A percentile compares a stretch with the other conserved stretches of the same genome.
Conservation (phyloP, 805 yeast genomes). For the Millerozyma miso region DNA sequence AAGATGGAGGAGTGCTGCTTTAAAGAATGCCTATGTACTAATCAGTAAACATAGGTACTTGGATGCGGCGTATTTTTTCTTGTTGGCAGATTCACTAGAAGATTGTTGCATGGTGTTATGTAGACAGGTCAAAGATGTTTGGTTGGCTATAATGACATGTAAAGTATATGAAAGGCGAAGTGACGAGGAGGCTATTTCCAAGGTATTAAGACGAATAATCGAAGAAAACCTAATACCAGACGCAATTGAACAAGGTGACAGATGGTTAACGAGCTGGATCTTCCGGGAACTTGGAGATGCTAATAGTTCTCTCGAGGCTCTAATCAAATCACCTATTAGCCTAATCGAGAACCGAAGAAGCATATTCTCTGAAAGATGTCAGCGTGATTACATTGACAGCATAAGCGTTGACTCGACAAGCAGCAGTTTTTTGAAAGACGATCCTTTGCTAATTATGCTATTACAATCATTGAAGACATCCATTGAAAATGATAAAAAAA, state of each 20-base stretch:
- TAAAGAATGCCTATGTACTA: constrained; percentile 87
- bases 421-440: constrained; percentile 55
- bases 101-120: constrained; percentile 77
- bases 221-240: constrained; percentile 47
- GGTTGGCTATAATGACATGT: constrained; percentile 77
- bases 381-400: constrained; percentile 9
- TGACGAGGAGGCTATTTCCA: constrained; percentile 31
- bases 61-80: constrained; percentile 87
- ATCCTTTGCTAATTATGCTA: constrained; percentile 72
- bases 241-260: constrained; percentile 59
- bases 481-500: constrained; percentile 46
- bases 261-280: constrained; percentile 82
- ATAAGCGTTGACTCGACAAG: constrained; percentile 13
- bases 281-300: constrained; percentile 55
- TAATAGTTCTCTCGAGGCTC: constrained; percentile 53
- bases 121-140: constrained; percentile 61
- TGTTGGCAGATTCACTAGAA: constrained; percentile 67
- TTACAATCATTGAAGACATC: constrained; percentile 55
- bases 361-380: constrained; percentile 19
- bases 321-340: constrained; percentile 51
- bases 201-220: constrained; percentile 35
- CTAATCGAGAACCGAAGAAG: constrained; percentile 19
- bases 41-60: constrained; percentile 80
- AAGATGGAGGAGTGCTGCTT: constrained; percentile 85
- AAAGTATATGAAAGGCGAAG: constrained; percentile 57